These are phyloP conservation scores for Jimgerdemannia lactiflua DNA, from an alignment of 192 early-diverging fungal genomes.

Conservation along the genomic window DNA sequence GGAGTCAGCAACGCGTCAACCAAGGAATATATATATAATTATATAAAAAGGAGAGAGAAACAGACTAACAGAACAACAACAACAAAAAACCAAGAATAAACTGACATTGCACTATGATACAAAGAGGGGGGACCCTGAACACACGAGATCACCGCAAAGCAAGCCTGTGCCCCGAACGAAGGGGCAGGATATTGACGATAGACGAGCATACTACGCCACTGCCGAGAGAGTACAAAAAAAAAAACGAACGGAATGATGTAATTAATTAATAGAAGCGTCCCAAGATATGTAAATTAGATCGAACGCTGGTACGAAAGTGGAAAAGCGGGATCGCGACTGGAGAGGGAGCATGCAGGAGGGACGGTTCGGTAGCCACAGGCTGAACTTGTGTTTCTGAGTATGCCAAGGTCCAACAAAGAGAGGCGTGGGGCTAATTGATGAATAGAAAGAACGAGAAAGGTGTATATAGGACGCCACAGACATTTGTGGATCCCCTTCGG, in stretches of 20 bases:
- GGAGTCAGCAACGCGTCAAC: too few species aligned
- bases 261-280: neutral
- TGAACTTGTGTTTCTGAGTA: neutral
- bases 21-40: too few species aligned
- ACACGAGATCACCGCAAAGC: too few species aligned
- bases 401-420: neutral
- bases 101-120: too few species aligned
- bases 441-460: neutral
- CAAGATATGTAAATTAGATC: neutral
- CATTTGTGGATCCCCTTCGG: neutral
- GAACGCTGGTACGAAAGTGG: neutral
- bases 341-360: too few species aligned
- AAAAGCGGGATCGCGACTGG: too few species aligned
- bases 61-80: too few species aligned
- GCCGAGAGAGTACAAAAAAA: neutral
- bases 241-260: neutral
- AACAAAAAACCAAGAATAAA: too few species aligned
- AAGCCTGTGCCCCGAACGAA: neutral
- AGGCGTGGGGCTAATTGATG: neutral
- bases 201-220: neutral
- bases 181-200: neutral
- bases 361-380: neutral
- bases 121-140: too few species aligned
- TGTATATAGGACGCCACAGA: neutral
- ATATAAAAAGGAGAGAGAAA: too few species aligned